These are phyloP conservation scores for Pseudogymnoascus sp. DNA, from an alignment of 2,329 filamentous ascomycete species.

Conservation along the genomic window DNA sequence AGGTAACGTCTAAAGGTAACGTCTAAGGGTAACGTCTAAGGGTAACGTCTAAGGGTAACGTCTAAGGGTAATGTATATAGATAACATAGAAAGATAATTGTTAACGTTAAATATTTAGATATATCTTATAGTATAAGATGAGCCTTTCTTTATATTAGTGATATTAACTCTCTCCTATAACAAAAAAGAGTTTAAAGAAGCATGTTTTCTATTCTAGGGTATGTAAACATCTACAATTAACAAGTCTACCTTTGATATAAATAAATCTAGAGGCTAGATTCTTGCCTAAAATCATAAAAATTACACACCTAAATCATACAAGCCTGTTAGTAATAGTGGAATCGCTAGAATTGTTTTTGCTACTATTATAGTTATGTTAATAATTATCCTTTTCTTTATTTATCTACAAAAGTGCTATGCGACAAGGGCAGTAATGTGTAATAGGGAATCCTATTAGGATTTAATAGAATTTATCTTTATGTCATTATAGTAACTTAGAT, in stretches of 20 bases:
- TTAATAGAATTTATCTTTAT: neutral
- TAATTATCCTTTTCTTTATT: neutral
- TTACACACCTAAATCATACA: neutral
- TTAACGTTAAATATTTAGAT: neutral
- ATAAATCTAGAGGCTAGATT: neutral
- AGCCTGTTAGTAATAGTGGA: neutral
- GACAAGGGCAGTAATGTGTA: neutral
- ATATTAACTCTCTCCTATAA: neutral
- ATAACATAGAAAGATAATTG: neutral
- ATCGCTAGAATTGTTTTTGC: neutral
- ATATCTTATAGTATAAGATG: neutral
- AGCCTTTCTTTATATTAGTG: neutral
- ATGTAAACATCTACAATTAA: neutral
- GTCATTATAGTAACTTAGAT: neutral
- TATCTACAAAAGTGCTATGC: neutral
- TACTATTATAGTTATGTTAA: neutral
- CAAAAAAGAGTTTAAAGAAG: neutral
- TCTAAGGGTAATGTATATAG: too few species aligned
- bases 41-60: too few species aligned
- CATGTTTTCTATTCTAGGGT: neutral
- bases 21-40: too few species aligned
- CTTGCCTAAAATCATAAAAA: neutral
- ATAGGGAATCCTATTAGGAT: neutral
- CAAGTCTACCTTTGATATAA: neutral
- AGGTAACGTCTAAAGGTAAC: too few species aligned